Evolutionary conservation across 805 yeast genomes (phyloP).

Genomic region (Soucietia sequanensis): DNA sequence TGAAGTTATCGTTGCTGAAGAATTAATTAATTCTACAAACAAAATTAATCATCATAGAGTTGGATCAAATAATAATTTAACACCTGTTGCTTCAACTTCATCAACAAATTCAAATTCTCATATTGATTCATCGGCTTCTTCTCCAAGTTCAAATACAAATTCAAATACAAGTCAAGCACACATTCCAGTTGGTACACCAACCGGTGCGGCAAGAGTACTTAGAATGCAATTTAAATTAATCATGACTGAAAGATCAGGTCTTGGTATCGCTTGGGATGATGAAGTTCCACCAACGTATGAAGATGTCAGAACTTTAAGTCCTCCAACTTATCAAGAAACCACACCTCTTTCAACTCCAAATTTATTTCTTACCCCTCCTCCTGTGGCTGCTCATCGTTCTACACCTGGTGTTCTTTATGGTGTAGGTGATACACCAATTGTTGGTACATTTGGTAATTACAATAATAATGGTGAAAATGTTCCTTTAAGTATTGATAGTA

Average conservation of each 20-base stretch:
- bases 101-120: constrained; percentile 12
- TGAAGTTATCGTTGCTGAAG: constrained; percentile 95
- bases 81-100: constrained; percentile 23
- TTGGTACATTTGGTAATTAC: constrained; percentile 18
- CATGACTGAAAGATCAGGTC: constrained; percentile 86
- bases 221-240: constrained; percentile 90
- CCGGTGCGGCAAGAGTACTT: constrained; percentile 92
- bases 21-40: constrained; percentile 45
- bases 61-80: constrained; percentile 12
- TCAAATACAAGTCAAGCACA: constrained; percentile 8
- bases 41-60: background rate
- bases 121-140: background rate
- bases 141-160: constrained; percentile 15
- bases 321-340: constrained; percentile 65
- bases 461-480: no score
- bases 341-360: constrained; percentile 24
- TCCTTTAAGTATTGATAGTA: constrained; percentile 24
- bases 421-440: constrained; percentile 41
- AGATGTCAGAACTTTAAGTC: constrained; percentile 78
- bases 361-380: constrained; percentile 9
- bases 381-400: constrained; percentile 19
- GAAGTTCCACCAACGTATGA: constrained; percentile 97
- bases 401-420: constrained; percentile 42
- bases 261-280: constrained; percentile 98
- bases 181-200: constrained; percentile 61